Evolutionary conservation across 352 stramenopile genomes (phyloP).

Genomic region (Thalassiosira mediterranea): DNA sequence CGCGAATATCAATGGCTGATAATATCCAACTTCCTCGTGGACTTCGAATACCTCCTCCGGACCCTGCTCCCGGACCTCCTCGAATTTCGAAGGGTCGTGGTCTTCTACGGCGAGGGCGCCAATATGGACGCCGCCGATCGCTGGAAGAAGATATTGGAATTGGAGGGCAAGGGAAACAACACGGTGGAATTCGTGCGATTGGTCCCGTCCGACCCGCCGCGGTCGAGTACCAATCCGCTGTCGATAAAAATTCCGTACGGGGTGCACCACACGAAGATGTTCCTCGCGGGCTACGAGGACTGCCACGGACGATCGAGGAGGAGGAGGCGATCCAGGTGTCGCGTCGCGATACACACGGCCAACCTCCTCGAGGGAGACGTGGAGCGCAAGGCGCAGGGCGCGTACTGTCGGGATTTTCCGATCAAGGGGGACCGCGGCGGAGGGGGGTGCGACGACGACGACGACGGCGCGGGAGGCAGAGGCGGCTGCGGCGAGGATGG

Average conservation of each 20-base stretch:
- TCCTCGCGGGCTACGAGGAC: constrained; percentile 61
- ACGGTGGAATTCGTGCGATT: constrained; percentile 50
- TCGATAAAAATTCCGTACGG: constrained; percentile 54
- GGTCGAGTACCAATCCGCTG: constrained; percentile 52
- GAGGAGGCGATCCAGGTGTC: constrained; percentile 23
- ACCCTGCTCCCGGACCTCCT: constrained; percentile 63
- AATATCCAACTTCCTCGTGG: constrained; percentile 70
- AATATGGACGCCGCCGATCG: constrained; percentile 16
- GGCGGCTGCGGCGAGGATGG: neutral
- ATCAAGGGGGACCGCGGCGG: constrained; percentile 34
- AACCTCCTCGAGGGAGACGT: constrained; percentile 69
- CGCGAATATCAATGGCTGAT: constrained; percentile 57
- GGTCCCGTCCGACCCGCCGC: constrained; percentile 47
- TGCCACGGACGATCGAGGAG: too few species aligned
- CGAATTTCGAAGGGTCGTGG: constrained; percentile 49
- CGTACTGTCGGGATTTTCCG: constrained; percentile 75
- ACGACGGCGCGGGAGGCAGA: constrained; percentile 20
- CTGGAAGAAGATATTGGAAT: constrained; percentile 49
- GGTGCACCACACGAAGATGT: constrained; percentile 72
- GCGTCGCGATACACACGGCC: constrained; percentile 73
- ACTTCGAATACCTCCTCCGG: constrained; percentile 68
- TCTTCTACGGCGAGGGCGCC: constrained; percentile 57
- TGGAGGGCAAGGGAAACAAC: constrained; percentile 18
- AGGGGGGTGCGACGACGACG: neutral
- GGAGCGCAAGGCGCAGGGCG: constrained; percentile 63